These are phyloP conservation scores for Ceratocystis diversiconidia DNA, from an alignment of 2,329 filamentous ascomycete species.

Conservation along the genomic window DNA sequence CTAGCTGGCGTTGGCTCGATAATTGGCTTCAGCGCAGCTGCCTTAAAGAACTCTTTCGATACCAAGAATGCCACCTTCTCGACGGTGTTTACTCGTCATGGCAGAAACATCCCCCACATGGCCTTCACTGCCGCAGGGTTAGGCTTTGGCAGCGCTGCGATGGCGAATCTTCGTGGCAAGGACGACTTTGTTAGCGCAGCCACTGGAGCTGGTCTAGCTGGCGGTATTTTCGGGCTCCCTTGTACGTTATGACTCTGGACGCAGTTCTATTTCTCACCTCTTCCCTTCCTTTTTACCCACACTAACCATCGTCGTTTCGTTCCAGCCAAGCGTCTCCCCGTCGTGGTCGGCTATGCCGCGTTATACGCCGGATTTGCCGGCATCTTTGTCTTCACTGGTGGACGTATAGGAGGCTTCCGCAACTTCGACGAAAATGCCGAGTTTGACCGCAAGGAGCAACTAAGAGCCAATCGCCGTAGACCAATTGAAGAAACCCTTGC, in stretches of 20 bases:
- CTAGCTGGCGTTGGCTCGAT: slow-evolving; percentile 50
- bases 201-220: slow-evolving; percentile 63
- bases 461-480: slow-evolving; percentile 60
- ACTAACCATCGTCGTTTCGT: slow-evolving; percentile 14
- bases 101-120: slow-evolving; percentile 48
- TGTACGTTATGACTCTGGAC: slow-evolving; percentile 37
- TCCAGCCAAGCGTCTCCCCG: slow-evolving; percentile 43
- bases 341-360: slow-evolving; percentile 53
- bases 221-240: slow-evolving; percentile 55
- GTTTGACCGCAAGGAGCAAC: slow-evolving; percentile 58
- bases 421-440: slow-evolving; percentile 46
- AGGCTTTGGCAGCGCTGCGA: slow-evolving; percentile 59
- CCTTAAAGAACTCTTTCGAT: slow-evolving; percentile 73
- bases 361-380: slow-evolving; percentile 43
- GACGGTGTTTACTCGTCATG: slow-evolving; percentile 67
- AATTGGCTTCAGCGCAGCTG: slow-evolving; percentile 57
- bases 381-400: slow-evolving; percentile 54
- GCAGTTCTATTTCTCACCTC: not conserved
- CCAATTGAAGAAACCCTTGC: slow-evolving; percentile 67
- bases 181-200: slow-evolving; percentile 64
- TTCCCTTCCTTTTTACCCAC: not conserved
- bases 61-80: slow-evolving; percentile 69
- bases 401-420: slow-evolving; percentile 27
- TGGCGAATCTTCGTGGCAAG: slow-evolving; percentile 74
- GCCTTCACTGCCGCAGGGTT: slow-evolving; percentile 49